Base-by-base conservation (phyloP, 495 filamentous ascomycete genomes). In the Penicillium samsonianum region DNA sequence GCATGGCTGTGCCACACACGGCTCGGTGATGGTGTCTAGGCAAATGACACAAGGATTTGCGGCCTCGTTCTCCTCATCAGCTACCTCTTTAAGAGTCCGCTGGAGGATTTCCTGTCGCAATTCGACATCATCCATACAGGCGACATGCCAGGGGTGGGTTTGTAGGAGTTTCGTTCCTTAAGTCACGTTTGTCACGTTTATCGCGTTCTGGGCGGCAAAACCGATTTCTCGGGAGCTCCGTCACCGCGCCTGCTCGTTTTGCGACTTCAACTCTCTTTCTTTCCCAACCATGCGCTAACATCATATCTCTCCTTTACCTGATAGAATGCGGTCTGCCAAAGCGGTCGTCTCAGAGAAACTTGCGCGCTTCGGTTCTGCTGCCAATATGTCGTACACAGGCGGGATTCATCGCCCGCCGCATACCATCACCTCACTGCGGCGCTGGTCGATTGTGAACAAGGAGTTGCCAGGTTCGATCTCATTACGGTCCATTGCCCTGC, bases 371-470 rank as follows among this genome's bases (percentile, higher is more conserved):
- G 59, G 57, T 26, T 25, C 59, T 43, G 45, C 60, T 28, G 45
- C 61, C 48, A 59, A 46, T 16, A 76, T 76, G 73, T 59, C 71
- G 5, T 37, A 60, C 50, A 50, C 48, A 47, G 57, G 44, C 30
- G 43, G 61, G 43, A 23, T 59, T 11, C 26, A 38, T 17, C 40
- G 41, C 12, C 68, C 73, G 11, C 68, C 73, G 11, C 77, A 85
- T 62, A 94, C 90, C 1, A 65, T 87, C 56, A 95, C 91, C 11
- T 83, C 85, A 35, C 76, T 96, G 45, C 84, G 84, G 65, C 76
- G 92, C 63, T 96, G 92, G 92, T 94, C 90, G 12, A 83, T 90
- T 57, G 72, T 82, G 46, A 81, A 85, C 63, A 86, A 83, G 66
- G 84, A 88, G 57, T 79, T 93, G 19, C 91, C 91, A 59, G 70